These are phyloP conservation scores for Serpula lacrymans DNA, from an alignment of 768 basidiomycete species.

Conservation along the genomic window DNA sequence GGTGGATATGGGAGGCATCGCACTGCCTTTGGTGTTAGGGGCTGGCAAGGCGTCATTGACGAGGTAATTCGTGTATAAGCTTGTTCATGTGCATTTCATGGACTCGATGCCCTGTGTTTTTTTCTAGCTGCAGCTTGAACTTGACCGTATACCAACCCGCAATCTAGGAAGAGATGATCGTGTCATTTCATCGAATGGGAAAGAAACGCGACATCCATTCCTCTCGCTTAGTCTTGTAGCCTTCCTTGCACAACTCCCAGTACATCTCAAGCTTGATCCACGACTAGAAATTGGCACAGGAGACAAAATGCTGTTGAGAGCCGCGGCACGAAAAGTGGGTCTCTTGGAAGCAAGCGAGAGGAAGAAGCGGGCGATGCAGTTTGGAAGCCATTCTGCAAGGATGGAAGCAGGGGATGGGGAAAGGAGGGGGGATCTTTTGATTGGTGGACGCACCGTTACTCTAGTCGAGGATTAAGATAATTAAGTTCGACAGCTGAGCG, in stretches of 20 bases:
- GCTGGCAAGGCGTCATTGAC: constrained; percentile 75
- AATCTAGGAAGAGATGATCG: constrained; percentile 96
- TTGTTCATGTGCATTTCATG: background rate
- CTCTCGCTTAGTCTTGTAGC: constrained; percentile 75
- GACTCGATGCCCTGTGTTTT: background rate
- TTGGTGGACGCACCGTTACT: too few relatives aligned
- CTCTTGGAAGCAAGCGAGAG: constrained; percentile 67
- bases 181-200: constrained; percentile 85
- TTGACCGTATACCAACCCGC: constrained; percentile 80
- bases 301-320: constrained; percentile 83
- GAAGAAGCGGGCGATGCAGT: constrained; percentile 96
- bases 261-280: constrained; percentile 81
- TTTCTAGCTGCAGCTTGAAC: constrained; percentile 79
- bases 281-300: constrained; percentile 72
- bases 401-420: constrained; percentile 64
- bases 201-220: constrained; percentile 91
- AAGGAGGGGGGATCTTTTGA: constrained; percentile 45
- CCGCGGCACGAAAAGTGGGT: constrained; percentile 71
- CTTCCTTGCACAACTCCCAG: constrained; percentile 75
- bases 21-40: constrained; percentile 58
- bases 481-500: too few relatives aligned
- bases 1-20: constrained; percentile 93
- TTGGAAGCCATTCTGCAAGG: constrained; percentile 83
- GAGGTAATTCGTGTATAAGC: constrained; percentile 50
- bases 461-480: too few relatives aligned